A percentile compares a stretch with the other conserved stretches of the same genome.
Evolutionary conservation across 768 basidiomycete genomes (phyloP).

Genomic region (Imleria badia): DNA sequence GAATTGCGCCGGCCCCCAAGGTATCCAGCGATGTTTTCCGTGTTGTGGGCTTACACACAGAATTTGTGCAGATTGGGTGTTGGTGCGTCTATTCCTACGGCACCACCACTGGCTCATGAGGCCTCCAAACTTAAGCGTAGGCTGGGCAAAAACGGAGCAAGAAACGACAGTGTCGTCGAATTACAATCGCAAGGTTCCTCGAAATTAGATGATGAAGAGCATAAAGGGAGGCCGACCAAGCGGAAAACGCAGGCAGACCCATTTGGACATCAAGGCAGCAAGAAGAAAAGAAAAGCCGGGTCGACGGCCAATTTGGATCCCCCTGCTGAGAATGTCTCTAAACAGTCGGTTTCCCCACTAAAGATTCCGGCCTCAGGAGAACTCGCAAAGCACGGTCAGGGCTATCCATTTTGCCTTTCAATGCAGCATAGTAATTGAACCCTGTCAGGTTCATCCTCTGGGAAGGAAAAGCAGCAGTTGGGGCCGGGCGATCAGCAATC

Average conservation of each 20-base stretch:
- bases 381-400: conserved; percentile 13
- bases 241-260: conserved; percentile 63
- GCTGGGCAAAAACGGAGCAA: conserved; percentile 50
- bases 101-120: conserved; percentile 47
- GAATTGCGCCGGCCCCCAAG: conserved; percentile 69
- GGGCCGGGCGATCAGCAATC: neutral
- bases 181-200: conserved; percentile 23
- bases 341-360: neutral
- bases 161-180: conserved; percentile 44
- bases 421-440: neutral
- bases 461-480: conserved; percentile 6
- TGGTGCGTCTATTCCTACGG: conserved; percentile 60
- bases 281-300: conserved; percentile 47
- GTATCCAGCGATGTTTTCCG: conserved; percentile 35
- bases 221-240: conserved; percentile 53
- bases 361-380: neutral
- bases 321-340: neutral
- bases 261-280: conserved; percentile 40
- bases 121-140: conserved; percentile 61
- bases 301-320: neutral
- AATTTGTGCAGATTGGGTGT: conserved; percentile 61
- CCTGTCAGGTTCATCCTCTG: conserved; percentile 5
- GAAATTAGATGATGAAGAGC: conserved; percentile 50
- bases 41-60: conserved; percentile 3
- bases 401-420: neutral